Conservation (phyloP, 306 rosid genomes). For the Vicia sativa region DNA sequence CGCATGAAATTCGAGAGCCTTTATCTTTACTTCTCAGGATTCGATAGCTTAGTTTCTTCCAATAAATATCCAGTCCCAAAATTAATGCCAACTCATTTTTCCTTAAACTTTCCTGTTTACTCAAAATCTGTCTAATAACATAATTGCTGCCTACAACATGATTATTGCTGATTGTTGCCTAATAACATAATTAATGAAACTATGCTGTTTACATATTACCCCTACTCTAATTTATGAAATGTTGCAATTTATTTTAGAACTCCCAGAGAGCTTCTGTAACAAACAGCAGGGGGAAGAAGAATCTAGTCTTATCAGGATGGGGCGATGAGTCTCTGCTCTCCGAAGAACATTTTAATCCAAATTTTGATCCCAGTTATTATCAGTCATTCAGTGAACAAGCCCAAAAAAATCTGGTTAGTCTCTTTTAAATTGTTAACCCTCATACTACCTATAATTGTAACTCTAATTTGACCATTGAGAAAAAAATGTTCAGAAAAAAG, state of each 20-base stretch:
- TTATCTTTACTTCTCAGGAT: too few species aligned
- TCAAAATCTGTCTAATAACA: background rate
- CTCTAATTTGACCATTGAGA: conserved; percentile 34
- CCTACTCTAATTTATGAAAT: conserved; percentile 31
- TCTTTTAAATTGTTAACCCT: conserved; percentile 36
- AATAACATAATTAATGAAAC: background rate
- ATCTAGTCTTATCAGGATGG: conserved; percentile 86
- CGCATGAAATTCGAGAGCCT: background rate
- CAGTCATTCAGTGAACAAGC: conserved; percentile 75
- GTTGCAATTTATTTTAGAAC: conserved; percentile 41
- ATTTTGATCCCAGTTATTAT: conserved; percentile 62
- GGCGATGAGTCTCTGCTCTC: conserved; percentile 89
- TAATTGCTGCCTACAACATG: background rate
- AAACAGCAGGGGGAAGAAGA: conserved; percentile 84
- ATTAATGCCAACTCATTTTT: too few species aligned
- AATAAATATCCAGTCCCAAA: background rate
- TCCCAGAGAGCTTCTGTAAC: conserved; percentile 65
- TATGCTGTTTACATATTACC: background rate
- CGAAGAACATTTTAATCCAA: conserved; percentile 67
- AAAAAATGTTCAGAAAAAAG: conserved; percentile 58
- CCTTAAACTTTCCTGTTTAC: background rate
- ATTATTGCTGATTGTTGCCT: background rate
- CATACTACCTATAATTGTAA: conserved; percentile 12
- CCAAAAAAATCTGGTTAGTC: conserved; percentile 71
- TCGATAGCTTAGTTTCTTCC: too few species aligned